Base-by-base conservation (phyloP, 768 basidiomycete genomes). In the Tricholoma hemisulphureum region DNA sequence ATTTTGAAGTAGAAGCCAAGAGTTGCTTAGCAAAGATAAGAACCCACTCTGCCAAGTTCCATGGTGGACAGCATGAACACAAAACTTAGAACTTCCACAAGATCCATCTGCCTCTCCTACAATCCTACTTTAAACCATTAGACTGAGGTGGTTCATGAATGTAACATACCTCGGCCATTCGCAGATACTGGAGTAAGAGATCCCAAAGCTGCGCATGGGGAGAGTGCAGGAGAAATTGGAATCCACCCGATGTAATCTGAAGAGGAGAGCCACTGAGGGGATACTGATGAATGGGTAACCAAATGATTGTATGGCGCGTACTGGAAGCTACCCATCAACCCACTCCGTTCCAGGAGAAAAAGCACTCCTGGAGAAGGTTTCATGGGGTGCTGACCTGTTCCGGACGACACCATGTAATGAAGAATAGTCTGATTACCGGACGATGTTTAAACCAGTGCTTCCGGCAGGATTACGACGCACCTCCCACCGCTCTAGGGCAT, bases 351-450 rank as follows among this genome's bases (percentile, higher is more conserved):
- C 2, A 99, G 79, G 6, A 98, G 80, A 66, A 85, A 89, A 8
- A 96, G 77, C 13, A 98, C 95, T 18, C 87, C 90, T 60, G 86
- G 84, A 0, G 91, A 91, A 6, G 95, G 93, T 68, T 83, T 85
- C 7, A 86, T 75, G 23, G 89, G 84, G 34, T 82, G 76, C 68
- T 90, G 84, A n/a, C 86, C 91, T 26, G 84, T 85, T 11, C 87
- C 91, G 29, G 91, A 96, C 8, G 93, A 95, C 3, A 99, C 97
- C 95, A 99, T 97, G 68, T 92, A 98, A 72, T 98, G 94, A 43
- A 98, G 80, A 65, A 98, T 96, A 0, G 93, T 95, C 95, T 98
- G 60, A 28, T 26, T 49, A 32, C 46, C 39, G n/a, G 61, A 52
- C 59, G 37, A 50, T 39, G 48, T 31, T 52, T 20, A 14, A 31